These are phyloP conservation scores for Hirschfeldia incana DNA, from an alignment of 345 rosid species.

Conservation along the genomic window DNA sequence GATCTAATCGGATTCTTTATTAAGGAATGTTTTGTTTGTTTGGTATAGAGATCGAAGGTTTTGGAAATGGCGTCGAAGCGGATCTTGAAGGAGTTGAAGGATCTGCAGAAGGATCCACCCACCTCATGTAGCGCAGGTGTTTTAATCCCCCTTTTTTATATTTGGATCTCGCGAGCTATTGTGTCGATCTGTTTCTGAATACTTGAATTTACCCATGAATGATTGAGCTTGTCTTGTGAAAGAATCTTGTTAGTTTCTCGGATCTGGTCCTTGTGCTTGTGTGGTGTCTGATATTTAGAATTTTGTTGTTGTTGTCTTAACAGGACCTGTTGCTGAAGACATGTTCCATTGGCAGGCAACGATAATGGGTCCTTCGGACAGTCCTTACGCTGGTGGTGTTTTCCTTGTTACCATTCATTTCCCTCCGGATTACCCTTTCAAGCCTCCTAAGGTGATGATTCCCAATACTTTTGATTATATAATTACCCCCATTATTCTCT, in stretches of 20 bases:
- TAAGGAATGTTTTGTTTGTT: not conserved
- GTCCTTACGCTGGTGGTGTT: constrained; percentile 81
- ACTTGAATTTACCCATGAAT: no score
- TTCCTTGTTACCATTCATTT: constrained; percentile 78
- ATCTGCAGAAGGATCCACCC: constrained; percentile 81
- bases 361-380: constrained; percentile 84
- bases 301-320: not conserved
- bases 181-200: not conserved
- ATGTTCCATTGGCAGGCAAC: constrained; percentile 91
- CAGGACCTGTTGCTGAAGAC: constrained; percentile 88
- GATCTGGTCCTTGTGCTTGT: not conserved
- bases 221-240: not conserved
- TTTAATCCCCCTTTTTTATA: not conserved
- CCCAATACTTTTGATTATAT: not conserved
- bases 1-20: constrained; percentile 11
- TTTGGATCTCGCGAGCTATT: not conserved
- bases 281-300: not conserved
- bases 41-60: constrained; percentile 40
- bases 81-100: constrained; percentile 87
- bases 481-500: no score
- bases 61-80: constrained; percentile 74
- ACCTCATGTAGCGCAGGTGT: constrained; percentile 80
- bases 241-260: not conserved
- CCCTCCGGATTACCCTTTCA: constrained; percentile 83
- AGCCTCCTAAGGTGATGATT: constrained; percentile 66